These are phyloP conservation scores for Auricularia auricula-judae DNA, from an alignment of 768 basidiomycete species.

Conservation along the genomic window DNA sequence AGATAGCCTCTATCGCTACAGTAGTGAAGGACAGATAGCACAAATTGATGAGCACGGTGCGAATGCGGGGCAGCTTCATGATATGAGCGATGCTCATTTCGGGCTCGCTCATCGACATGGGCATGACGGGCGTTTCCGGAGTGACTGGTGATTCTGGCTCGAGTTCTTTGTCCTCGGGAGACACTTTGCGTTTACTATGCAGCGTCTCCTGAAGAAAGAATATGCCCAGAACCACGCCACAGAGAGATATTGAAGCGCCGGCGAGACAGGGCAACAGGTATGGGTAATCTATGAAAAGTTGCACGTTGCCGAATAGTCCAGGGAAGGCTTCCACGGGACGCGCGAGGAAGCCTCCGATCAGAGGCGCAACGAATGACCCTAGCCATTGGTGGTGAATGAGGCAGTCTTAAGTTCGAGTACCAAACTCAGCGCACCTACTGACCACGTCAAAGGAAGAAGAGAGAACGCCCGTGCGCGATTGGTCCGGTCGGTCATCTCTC, in stretches of 20 bases:
- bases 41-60: neutral
- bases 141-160: neutral
- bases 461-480: neutral
- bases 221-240: neutral
- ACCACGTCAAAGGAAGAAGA: neutral
- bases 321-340: slow-evolving; percentile 26
- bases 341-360: neutral
- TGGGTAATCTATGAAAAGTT: slow-evolving; percentile 27
- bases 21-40: neutral
- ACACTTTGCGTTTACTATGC: neutral
- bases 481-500: neutral
- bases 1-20: neutral
- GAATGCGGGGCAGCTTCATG: neutral
- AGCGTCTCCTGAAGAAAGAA: neutral
- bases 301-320: slow-evolving; percentile 22
- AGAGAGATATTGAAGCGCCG: neutral
- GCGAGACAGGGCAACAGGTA: slow-evolving; percentile 30
- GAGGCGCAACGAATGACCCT: neutral
- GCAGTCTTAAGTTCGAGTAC: too few species aligned
- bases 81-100: neutral
- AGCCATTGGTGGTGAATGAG: neutral
- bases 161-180: neutral
- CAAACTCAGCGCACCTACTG: neutral
- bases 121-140: neutral
- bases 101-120: neutral